phyloP scores from a whole-genome alignment of 805 yeast genomes.

The Yamadazyma laniorum region DNA sequence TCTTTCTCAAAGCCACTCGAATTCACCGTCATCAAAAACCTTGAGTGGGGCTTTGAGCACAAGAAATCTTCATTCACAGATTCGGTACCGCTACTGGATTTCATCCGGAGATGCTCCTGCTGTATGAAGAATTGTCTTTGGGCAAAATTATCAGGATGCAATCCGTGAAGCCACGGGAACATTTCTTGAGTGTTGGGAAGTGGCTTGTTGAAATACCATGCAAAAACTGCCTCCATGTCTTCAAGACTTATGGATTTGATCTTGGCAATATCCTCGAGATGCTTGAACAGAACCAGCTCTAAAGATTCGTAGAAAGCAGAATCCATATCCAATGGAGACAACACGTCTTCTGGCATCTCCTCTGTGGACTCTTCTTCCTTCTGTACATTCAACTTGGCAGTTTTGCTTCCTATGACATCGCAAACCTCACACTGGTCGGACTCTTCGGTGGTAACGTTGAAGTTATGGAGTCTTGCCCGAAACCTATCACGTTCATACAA shows the following conservation, averaged over 20 bases:
- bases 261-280: neutral
- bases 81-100: neutral
- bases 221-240: slow-evolving; percentile 22
- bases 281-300: neutral
- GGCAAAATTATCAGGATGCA: slow-evolving; percentile 54
- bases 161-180: slow-evolving; percentile 92
- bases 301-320: slow-evolving; percentile 2
- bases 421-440: slow-evolving; percentile 30
- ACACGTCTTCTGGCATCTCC: neutral
- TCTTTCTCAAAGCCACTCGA: slow-evolving; percentile 9
- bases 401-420: slow-evolving; percentile 35
- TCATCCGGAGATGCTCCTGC: slow-evolving; percentile 28
- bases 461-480: slow-evolving; percentile 35
- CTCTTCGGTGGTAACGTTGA: slow-evolving; percentile 21
- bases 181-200: slow-evolving; percentile 63
- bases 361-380: neutral
- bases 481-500: slow-evolving; percentile 41
- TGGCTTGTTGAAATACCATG: slow-evolving; percentile 38
- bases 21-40: slow-evolving; percentile 41
- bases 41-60: slow-evolving; percentile 17
- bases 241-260: slow-evolving; percentile 18
- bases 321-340: slow-evolving; percentile 2
- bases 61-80: neutral
- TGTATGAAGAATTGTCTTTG: slow-evolving; percentile 47
- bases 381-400: slow-evolving; percentile 32